Base-by-base conservation (phyloP, 495 filamentous ascomycete genomes). In the Wilcoxina mikolae region DNA sequence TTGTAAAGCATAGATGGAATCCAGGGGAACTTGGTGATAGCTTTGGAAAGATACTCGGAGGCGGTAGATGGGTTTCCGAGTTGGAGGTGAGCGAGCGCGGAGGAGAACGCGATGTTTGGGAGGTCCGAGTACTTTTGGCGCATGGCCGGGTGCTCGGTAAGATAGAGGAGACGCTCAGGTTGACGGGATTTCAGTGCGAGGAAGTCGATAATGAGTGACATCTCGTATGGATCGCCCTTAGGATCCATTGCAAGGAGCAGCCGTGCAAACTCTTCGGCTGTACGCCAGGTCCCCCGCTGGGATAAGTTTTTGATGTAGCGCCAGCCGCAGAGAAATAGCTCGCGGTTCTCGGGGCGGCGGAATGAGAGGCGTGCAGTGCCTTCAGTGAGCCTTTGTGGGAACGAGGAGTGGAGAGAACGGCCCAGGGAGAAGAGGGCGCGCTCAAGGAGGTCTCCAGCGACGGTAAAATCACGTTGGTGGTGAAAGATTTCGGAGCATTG, bases 391-490 rank as follows among this genome's bases (percentile, higher is more conserved):
- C 79, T 78, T 27, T 73, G 77, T 12, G 76, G 72, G 64, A 96
- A 98, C 0, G 81, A 78, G 10, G 85, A 87, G 54, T 88, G 79
- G 1, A 82, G 76, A 3, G 87, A 84, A 9, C 93, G 77, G 15
- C 91, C 91, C 62, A 99, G 91, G 27, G 84, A 85, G 71, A 94
- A 96, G 10, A 99, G 74, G 1, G 90, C 88, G 29, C 91, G 75
- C 68, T 96, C 91, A 48, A 95, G 78, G 7, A 95, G 76, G 60
- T 96, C 91, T 23, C 85, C 82, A 1, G 90, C 79, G 2, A 87
- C 76, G 3, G 87, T 78, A 58, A 87, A 79, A 64, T 96, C 90
- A 29, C 84, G 75, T 62, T 95, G 84, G 41, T 95, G 84, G 65
- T 87, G 85, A 18, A 87, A 87, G 42, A 95, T 83, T 66, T 89